Base-by-base conservation (phyloP, 2,329 filamentous ascomycete species). In the Pyricularia sp. region DNA sequence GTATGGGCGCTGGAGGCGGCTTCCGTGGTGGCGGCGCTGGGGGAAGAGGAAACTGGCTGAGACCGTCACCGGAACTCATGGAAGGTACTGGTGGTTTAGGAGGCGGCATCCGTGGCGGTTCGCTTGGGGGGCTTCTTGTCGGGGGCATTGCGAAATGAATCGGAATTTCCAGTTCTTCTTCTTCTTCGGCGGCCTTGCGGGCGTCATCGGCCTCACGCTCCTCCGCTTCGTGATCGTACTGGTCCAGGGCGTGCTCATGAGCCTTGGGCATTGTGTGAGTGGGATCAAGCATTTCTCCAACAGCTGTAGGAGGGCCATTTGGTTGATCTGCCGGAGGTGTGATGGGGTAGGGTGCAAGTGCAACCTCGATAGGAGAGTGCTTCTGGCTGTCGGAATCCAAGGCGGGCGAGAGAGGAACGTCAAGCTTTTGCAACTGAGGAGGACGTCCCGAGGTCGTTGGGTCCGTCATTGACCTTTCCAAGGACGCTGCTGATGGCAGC, bases 1-100 rank as follows among this genome's bases (percentile, higher is more conserved):
- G 90, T 68, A 98, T 79, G 1, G 94, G 94, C 14, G 93, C 92
- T 65, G 94, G 94, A 2, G 94, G 93, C 6, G 90, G 87, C 77
- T 97, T 97, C 70, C 94, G 87, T 66, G 87, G 86, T 17, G 90
- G 88, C 1, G 88, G 85, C 2, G 85, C 83, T 11, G 85, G 81
- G 5, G 81, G 80, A 10, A 82, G 79, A 20, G 85, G 82, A 69
- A 88, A 88, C 70, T 84, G 82, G 11, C 79, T 76, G 4, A 83
- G 74, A 2, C 80, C 81, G 31, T 84, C 81, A 42, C 84, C 81
- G 17, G 80, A 72, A 55, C 78, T 76, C 1, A 83, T 80, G 1
- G 80, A 81, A 14, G 84, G 77, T 20, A 74, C 73, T 20, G 75
- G 72, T 10, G 84, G 85, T 31, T 79, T 80, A n/a, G 84, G 84